Conservation (phyloP, 2,329 filamentous ascomycete genomes). For the Penicillium sp. region DNA sequence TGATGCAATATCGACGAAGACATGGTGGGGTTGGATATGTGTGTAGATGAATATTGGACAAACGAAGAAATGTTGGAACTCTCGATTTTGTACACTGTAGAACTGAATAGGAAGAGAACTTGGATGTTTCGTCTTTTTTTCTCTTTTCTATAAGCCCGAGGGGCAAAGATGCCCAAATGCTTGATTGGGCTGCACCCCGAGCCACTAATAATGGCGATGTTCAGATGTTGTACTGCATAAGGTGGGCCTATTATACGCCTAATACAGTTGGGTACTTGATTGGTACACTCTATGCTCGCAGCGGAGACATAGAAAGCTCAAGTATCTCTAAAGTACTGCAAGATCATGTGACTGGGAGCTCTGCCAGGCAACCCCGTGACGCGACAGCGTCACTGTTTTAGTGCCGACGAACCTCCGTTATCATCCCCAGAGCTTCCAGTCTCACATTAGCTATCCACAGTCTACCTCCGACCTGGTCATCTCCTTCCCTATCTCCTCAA, state of each 20-base stretch:
- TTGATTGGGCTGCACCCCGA: conserved; percentile 20
- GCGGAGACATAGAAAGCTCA: background rate
- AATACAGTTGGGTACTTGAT: background rate
- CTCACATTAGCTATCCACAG: conserved; percentile 8
- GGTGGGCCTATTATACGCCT: background rate
- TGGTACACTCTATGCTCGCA: background rate
- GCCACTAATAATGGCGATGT: background rate
- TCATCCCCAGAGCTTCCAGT: conserved; percentile 25
- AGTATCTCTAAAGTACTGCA: background rate
- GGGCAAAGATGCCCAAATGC: conserved; percentile 16
- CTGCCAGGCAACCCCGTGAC: conserved; percentile 34
- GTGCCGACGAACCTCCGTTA: conserved; percentile 10
- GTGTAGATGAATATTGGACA: background rate
- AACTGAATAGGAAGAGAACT: background rate
- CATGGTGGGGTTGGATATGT: conserved; percentile 24
- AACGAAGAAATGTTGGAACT: background rate
- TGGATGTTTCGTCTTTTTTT: background rate
- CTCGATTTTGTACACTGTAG: background rate
- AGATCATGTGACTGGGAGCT: conserved; percentile 21
- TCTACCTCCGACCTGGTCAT: background rate
- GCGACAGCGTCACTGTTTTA: conserved; percentile 24
- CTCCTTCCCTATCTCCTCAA: background rate
- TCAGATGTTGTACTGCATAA: background rate
- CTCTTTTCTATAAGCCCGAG: background rate
- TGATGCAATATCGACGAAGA: conserved; percentile 38